Conservation (phyloP, 371 early-diverging fungal genomes). For the Mortierella sp. region DNA sequence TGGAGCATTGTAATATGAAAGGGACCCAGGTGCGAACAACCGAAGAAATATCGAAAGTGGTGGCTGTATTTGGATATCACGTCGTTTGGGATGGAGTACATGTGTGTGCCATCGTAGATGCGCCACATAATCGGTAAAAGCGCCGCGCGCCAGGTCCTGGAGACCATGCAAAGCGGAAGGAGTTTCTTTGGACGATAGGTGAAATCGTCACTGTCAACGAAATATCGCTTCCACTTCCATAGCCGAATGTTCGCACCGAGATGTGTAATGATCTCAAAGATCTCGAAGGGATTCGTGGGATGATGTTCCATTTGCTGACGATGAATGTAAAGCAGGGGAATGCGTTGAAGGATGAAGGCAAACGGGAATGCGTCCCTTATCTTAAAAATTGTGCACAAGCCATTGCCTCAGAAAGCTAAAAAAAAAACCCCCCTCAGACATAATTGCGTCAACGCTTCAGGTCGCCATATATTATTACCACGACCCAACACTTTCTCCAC, state of each 20-base stretch:
- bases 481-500: too few species aligned
- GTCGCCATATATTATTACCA: too few species aligned
- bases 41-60: not conserved
- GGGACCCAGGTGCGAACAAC: not conserved
- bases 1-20: not conserved
- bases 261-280: not conserved
- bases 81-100: not conserved
- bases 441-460: too few species aligned
- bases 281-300: not conserved
- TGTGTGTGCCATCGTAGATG: not conserved
- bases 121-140: not conserved
- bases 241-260: not conserved
- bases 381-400: too few species aligned
- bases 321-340: too few species aligned
- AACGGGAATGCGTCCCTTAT: too few species aligned
- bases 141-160: not conserved
- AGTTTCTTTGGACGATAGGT: not conserved
- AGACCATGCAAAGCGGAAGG: not conserved
- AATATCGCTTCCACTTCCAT: not conserved
- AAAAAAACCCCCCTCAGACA: too few species aligned
- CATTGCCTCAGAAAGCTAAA: too few species aligned
- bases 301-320: too few species aligned
- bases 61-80: constrained; percentile 6
- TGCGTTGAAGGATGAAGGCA: too few species aligned
- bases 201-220: not conserved